Evolutionary conservation across 805 yeast species (phyloP), one percentile per base, ranked within the genome.

Genomic region (Hyphopichia homilentoma): DNA sequence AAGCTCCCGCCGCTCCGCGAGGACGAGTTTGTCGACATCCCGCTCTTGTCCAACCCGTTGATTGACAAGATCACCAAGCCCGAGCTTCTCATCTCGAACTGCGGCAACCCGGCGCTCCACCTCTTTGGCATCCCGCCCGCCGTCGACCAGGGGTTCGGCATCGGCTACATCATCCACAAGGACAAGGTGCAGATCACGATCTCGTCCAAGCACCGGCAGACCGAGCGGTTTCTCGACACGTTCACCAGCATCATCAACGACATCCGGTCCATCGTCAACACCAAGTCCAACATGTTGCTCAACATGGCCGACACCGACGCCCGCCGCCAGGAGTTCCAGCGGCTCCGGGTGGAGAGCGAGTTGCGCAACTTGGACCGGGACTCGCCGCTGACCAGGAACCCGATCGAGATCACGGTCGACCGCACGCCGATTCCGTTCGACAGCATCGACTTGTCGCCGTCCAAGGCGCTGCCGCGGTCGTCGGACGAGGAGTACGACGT

Each of bases 41-140:
- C 70, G 2, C 50, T 66, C 19, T 38, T 66, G 5, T 52, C 62
- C 3, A 59, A 61, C 32, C 54, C 58, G 1, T 29, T 50, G 9
- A 50, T 66, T 27, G 66, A 65, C 18, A 50, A 47, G 34, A 47
- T 66, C n/a, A 34, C 52, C 4, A 37, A 48, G 7, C 69, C 71
- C 0, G 71, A 65, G 33, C 40, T 66, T 17, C 51, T 66, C 32
- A 84, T 93, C 4, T 79, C 89, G 12, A 88, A 88, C 57, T 88
- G 97, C 63, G 96, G 96, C 23, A 88, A 88, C 54, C 95, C 95
- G 5, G 83, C 95, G 1, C 67, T 88, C 36, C 79, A 83, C 41
- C 68, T 82, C 30, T 88, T 88, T 64, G 97, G 97, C 0, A 88
- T 88, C 50, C 94, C 96, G 3, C 96, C 97, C 3, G 89, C 87